Conservation (phyloP, 805 yeast genomes). For the Hanseniaspora clermontiae region DNA sequence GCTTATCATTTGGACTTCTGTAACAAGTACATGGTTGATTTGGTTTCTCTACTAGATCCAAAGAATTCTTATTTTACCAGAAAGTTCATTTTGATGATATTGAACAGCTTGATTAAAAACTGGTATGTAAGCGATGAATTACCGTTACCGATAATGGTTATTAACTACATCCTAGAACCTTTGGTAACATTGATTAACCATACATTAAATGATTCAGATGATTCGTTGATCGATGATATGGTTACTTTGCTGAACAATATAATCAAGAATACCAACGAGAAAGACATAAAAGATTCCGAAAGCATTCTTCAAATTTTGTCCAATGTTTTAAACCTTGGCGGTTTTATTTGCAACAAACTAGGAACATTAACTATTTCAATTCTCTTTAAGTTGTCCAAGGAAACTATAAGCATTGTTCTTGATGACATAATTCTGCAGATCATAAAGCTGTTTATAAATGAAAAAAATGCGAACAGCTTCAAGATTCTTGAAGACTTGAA, state of each 20-base stretch:
- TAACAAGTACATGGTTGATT: constrained; percentile 1
- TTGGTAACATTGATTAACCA: constrained; percentile 21
- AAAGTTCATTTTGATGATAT: neutral
- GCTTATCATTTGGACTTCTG: neutral
- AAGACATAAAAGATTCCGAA: constrained; percentile 16
- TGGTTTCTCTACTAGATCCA: neutral
- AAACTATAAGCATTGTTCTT: constrained; percentile 28
- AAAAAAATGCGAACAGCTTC: constrained; percentile 40
- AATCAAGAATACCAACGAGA: constrained; percentile 17
- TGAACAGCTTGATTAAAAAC: constrained; percentile 18
- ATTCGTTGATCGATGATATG: neutral
- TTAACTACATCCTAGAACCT: constrained; percentile 21
- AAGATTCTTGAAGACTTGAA: constrained; percentile 66
- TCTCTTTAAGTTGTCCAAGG: constrained; percentile 38
- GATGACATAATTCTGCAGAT: constrained; percentile 61
- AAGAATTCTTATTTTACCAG: neutral
- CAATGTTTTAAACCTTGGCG: constrained; percentile 57
- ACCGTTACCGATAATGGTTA: constrained; percentile 21
- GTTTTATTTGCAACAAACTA: constrained; percentile 22
- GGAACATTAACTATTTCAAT: constrained; percentile 46
- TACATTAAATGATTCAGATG: constrained; percentile 30
- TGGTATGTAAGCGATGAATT: constrained; percentile 23
- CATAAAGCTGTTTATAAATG: constrained; percentile 48
- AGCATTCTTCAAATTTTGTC: constrained; percentile 41
- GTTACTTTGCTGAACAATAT: neutral